Evolutionary conservation across 768 basidiomycete species (phyloP).

Genomic region (Amyloporia xantha): DNA sequence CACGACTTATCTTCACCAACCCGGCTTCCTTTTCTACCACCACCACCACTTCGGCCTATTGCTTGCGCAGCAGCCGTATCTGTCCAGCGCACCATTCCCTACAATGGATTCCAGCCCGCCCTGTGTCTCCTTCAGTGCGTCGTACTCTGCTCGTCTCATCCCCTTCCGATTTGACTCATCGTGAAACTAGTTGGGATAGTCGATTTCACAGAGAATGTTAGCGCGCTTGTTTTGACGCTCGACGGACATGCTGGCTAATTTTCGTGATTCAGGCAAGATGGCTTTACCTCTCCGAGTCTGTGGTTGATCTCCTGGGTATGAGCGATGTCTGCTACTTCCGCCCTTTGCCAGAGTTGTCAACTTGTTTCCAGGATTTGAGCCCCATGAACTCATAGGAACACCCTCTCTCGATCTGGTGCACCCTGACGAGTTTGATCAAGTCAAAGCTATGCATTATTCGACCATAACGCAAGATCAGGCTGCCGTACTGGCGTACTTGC

Average conservation of each 20-base stretch:
- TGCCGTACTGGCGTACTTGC: conserved; percentile 70
- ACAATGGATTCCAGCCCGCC: conserved; percentile 31
- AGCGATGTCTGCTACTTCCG: not conserved
- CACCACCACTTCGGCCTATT: conserved; percentile 1
- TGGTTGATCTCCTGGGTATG: conserved; percentile 21
- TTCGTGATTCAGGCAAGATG: conserved; percentile 19
- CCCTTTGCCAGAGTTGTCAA: not conserved
- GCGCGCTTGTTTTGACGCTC: conserved; percentile 12
- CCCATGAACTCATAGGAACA: conserved; percentile 59
- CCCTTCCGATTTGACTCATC: not conserved
- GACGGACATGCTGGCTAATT: not conserved
- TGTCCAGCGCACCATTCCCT: not conserved
- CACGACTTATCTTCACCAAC: conserved; percentile 14
- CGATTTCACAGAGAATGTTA: conserved; percentile 71
- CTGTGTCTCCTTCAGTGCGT: conserved; percentile 74
- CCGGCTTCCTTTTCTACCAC: conserved; percentile 2
- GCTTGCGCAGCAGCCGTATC: not conserved
- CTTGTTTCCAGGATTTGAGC: conserved; percentile 54
- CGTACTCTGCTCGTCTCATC: conserved; percentile 6
- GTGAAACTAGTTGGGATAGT: conserved; percentile 59
- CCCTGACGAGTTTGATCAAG: conserved; percentile 66
- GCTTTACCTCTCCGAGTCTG: conserved; percentile 24
- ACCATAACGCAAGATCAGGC: conserved; percentile 77
- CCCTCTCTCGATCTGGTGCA: conserved; percentile 74
- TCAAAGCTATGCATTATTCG: conserved; percentile 67